These are phyloP conservation scores for Nigrospora sphaerica DNA, from an alignment of 2,329 filamentous ascomycete species.

Conservation along the genomic window DNA sequence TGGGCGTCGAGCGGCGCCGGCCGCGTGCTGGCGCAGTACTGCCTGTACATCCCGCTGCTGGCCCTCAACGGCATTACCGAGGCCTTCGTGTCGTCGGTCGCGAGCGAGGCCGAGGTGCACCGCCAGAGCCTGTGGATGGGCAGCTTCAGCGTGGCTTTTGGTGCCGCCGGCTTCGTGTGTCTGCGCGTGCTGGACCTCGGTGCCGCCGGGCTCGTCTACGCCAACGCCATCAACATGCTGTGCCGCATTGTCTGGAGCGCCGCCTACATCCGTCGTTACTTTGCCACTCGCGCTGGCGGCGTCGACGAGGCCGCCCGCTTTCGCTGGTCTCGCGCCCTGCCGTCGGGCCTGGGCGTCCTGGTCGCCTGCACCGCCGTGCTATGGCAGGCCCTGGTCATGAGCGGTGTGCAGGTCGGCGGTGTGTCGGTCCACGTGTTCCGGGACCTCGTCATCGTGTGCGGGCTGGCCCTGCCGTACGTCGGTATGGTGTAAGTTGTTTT, in stretches of 20 bases:
- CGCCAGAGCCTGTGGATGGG: slow-evolving; percentile 79
- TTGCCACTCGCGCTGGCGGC: slow-evolving; percentile 35
- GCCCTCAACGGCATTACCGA: slow-evolving; percentile 89
- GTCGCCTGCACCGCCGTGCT: slow-evolving; percentile 36
- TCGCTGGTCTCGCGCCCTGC: slow-evolving; percentile 31
- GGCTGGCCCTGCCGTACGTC: slow-evolving; percentile 43
- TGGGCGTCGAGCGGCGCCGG: slow-evolving; percentile 74
- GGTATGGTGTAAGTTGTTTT: slow-evolving; percentile 50
- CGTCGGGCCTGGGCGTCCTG: slow-evolving; percentile 31
- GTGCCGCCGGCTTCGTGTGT: slow-evolving; percentile 65
- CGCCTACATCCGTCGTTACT: slow-evolving; percentile 62
- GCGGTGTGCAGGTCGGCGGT: slow-evolving; percentile 8
- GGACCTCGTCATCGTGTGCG: slow-evolving; percentile 40
- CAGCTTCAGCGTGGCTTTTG: slow-evolving; percentile 71
- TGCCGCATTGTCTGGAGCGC: slow-evolving; percentile 78
- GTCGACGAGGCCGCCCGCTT: slow-evolving; percentile 18
- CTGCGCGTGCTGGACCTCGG: slow-evolving; percentile 64
- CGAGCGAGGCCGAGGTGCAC: slow-evolving; percentile 67
- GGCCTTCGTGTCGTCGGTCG: slow-evolving; percentile 86
- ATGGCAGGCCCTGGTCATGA: slow-evolving; percentile 21
- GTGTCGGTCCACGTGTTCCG: slow-evolving; percentile 25
- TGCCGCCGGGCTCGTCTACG: slow-evolving; percentile 73
- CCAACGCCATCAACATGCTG: slow-evolving; percentile 85
- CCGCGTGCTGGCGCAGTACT: slow-evolving; percentile 69
- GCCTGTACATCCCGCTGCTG: slow-evolving; percentile 87